Evolutionary conservation across 352 stramenopile species (phyloP), one percentile per base, ranked within the genome.

Genomic region (Nothophytophthora sp.): DNA sequence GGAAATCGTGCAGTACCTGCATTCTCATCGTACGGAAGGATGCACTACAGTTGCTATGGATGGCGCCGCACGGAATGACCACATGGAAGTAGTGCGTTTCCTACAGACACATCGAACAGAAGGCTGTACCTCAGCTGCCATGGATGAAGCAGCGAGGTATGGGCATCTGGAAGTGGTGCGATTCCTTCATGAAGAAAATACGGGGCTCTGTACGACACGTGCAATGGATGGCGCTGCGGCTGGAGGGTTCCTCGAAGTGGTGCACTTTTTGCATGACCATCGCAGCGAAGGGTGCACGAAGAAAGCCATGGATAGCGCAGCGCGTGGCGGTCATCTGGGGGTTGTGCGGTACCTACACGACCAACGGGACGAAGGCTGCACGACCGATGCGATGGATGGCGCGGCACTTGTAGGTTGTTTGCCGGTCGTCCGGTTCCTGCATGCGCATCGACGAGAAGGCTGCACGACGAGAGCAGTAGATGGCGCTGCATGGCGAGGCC

Each of bases 41-140:
- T 90, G 76, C 44, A 78, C 68, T 2, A 35, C 49, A 5, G 45
- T 56, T 2, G 75, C 75, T 7, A 82, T 89, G 64, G 63, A 73
- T 34, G 46, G 23, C 19, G 65, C 69, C 2, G 64, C 64, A 4
- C 28, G 29, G 3, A 40, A 47, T 15, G 69, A 65, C 9, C 60
- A 76, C 49, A 16, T 73, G 20, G 42, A 44, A 1, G 30, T 79
- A 9, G 65, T 79, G 39, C 56, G 62, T 25, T 71, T 76, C 51
- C 50, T 81, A 12, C 66, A 77, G 20, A 59, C 51, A 24, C 63
- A 73, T 57, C 59, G 73, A 11, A 55, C 50, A 1, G 69, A 84
- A 47, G 70, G 73, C 13, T 86, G 76, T 39, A 78, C 70, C 1
- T 30, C 45, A 11, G 54, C 37, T 11, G 65, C 60, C 2, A 63